Percentiles rank a stretch among this genome's conserved stretches.
These are phyloP conservation scores for Penicillium sp. DNA, from an alignment of 2,329 filamentous ascomycete species.

Conservation along the genomic window DNA sequence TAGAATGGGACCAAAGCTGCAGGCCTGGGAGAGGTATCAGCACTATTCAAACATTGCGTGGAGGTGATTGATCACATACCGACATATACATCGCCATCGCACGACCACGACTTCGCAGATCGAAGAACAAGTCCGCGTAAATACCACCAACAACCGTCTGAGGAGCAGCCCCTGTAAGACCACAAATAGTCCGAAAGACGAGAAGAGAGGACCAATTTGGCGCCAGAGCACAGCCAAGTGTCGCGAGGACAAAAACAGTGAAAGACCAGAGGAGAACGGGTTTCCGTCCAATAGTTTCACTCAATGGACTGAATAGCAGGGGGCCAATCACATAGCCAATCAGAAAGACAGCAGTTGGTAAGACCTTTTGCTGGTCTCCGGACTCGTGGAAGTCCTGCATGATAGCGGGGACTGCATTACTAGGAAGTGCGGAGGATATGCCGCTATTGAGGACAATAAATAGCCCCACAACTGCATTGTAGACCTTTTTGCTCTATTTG, in stretches of 20 bases:
- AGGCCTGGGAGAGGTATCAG: slow-evolving; percentile 19
- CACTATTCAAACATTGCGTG: background rate
- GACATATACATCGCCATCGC: slow-evolving; percentile 38
- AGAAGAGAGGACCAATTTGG: slow-evolving; percentile 36
- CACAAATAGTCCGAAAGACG: slow-evolving; percentile 38
- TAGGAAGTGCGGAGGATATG: slow-evolving; percentile 32
- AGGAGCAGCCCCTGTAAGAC: slow-evolving; percentile 35
- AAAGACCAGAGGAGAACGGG: slow-evolving; percentile 45
- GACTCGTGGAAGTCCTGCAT: slow-evolving; percentile 27
- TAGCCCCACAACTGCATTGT: slow-evolving; percentile 21
- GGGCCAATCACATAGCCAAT: slow-evolving; percentile 37
- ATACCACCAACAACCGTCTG: slow-evolving; percentile 40
- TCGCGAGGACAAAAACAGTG: slow-evolving; percentile 33
- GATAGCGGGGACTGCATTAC: slow-evolving; percentile 33
- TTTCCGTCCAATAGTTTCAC: slow-evolving; percentile 36
- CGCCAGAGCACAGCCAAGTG: slow-evolving; percentile 36
- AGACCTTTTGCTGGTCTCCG: slow-evolving; percentile 23
- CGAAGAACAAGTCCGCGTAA: slow-evolving; percentile 40
- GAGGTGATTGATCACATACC: slow-evolving; percentile 15
- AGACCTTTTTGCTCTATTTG: slow-evolving; percentile 23
- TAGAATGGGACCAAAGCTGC: slow-evolving; percentile 36
- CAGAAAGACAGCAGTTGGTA: slow-evolving; percentile 33
- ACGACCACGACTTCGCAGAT: slow-evolving; percentile 31
- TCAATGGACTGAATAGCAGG: slow-evolving; percentile 36
- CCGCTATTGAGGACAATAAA: slow-evolving; percentile 33